Percentiles rank a stretch among this genome's conserved stretches.
phyloP scores from a whole-genome alignment of 352 stramenopile species.

The Phytophthora crassamura region DNA sequence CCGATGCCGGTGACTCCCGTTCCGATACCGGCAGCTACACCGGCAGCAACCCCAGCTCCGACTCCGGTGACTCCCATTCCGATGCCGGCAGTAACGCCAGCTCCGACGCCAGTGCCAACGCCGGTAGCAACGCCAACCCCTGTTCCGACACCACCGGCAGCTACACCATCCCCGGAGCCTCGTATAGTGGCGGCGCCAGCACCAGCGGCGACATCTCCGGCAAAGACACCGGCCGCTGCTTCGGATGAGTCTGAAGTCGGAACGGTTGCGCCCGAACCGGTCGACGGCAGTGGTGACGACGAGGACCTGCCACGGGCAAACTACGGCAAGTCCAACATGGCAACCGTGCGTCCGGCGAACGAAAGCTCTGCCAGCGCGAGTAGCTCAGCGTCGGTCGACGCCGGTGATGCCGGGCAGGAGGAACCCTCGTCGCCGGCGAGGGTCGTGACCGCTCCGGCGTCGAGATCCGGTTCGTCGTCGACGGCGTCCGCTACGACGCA shows the following conservation, averaged over 20 bases:
- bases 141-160: background rate
- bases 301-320: conserved; percentile 14
- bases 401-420: conserved; percentile 19
- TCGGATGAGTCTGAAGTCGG: conserved; percentile 1
- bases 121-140: background rate
- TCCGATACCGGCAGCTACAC: conserved; percentile 4
- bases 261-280: conserved; percentile 14
- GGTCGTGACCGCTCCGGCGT: conserved; percentile 5
- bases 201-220: conserved; percentile 3
- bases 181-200: background rate
- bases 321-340: conserved; percentile 4
- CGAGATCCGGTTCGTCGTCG: conserved; percentile 19
- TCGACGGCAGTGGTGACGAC: conserved; percentile 9
- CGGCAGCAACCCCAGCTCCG: conserved; percentile 2
- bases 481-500: conserved; percentile 16
- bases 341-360: conserved; percentile 17
- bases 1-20: background rate
- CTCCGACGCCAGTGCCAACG: conserved; percentile 4
- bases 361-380: conserved; percentile 19
- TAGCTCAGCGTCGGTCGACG: conserved; percentile 9
- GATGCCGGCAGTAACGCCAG: background rate
- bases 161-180: background rate
- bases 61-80: conserved; percentile 3
- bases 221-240: background rate
- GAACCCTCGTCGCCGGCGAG: conserved; percentile 12